Percentiles rank a stretch among this genome's conserved stretches.
Conservation (phyloP, 2,329 filamentous ascomycete genomes). For the Penicillium janthinellum region DNA sequence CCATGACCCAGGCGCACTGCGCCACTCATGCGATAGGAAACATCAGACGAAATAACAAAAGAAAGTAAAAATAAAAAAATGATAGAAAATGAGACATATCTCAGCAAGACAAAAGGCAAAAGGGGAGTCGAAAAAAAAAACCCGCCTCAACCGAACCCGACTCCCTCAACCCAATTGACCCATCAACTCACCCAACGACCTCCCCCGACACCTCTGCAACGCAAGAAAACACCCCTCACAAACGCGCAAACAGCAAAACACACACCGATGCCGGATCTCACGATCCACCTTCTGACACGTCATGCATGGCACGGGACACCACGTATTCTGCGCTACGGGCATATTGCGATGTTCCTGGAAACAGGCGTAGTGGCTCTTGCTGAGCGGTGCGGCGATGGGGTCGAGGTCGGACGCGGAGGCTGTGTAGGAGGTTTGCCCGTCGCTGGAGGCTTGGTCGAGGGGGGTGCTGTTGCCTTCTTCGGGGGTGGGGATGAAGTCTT, state of each 20-base stretch:
- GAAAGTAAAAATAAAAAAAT: not conserved
- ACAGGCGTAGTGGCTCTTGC: conserved; percentile 40
- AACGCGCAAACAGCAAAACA: conserved; percentile 46
- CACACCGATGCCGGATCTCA: conserved; percentile 42
- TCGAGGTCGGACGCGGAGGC: conserved; percentile 37
- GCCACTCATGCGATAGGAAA: conserved; percentile 11
- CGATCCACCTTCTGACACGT: conserved; percentile 44
- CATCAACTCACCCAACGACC: conserved; percentile 40
- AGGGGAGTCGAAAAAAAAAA: not conserved
- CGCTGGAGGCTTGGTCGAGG: conserved; percentile 20
- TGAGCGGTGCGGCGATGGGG: conserved; percentile 38
- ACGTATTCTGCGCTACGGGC: conserved; percentile 39
- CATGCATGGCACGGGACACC: conserved; percentile 48
- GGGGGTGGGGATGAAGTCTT: conserved; percentile 39
- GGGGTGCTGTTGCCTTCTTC: conserved; percentile 30
- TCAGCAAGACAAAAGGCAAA: not conserved
- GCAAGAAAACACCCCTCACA: conserved; percentile 39
- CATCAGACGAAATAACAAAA: conserved; percentile 4
- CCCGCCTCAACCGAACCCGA: not conserved
- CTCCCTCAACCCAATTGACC: conserved; percentile 13
- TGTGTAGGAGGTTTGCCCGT: conserved; percentile 23
- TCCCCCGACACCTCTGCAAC: conserved; percentile 36
- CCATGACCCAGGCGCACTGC: conserved; percentile 10
- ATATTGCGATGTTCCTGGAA: conserved; percentile 44
- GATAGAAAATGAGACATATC: not conserved